Base-by-base conservation (phyloP, 495 filamentous ascomycete genomes). In the Cryomyces minteri region DNA sequence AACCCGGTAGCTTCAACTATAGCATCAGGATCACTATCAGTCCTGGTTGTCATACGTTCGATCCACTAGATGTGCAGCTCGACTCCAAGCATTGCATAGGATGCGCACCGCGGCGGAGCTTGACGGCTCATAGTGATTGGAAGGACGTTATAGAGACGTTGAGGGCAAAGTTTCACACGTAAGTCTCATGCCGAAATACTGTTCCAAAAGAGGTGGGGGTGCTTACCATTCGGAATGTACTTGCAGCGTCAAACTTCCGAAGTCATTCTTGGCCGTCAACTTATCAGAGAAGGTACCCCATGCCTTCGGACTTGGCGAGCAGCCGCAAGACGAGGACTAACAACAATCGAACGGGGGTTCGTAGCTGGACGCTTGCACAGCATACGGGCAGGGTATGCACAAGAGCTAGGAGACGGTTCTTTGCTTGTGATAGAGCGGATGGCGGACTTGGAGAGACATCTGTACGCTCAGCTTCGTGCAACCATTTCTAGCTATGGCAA, bases 31-130 rank as follows among this genome's bases (percentile, higher is more conserved):
- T 98, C 55, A 90, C 85, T 11, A 85, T 98, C 56, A 88, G 80
- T 46, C 92, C 92, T 8, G 90, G 90, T 18, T 95, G 88, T 51
- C 90, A 98, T 63, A 83, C 86, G 10, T 93, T 84, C 58, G 92
- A 95, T 59, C 88, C 87, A 2, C 67, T 98, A 29, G 88, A 98
- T 59, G 86, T 96, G 57, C 86, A 92, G 62, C 74, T 98, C 7
- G 90, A 98, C 61, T 86, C 81, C 51, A 82, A 87, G 52, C 90
- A 98, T 59, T 85, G 82, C 51, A 96, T 98, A 54, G 85, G 88
- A 5, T 92, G 83, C 56, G 84, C 88, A 14, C 86, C 85, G 11
- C 72, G 85, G 49, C 71, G 90, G 45, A 93, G 84, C 58, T 62
- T 98, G 50, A 95, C 88, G 10, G 74, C 80, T n/a, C 90, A 98